phyloP scores from a whole-genome alignment of 192 early-diverging fungal genomes.

The Coemansia sp. region DNA sequence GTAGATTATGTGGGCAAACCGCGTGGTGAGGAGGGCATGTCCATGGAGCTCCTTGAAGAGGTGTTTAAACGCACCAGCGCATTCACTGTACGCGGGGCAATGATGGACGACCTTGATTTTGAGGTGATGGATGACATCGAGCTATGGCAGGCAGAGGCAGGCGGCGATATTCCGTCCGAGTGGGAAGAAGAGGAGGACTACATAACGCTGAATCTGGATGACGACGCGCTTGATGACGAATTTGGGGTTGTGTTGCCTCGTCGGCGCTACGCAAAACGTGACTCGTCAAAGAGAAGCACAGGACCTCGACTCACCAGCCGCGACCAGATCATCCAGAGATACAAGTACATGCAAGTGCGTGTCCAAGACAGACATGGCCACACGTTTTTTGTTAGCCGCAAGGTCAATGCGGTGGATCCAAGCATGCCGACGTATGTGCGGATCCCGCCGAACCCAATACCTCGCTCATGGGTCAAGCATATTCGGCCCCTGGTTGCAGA shows the following conservation, averaged over 20 bases:
- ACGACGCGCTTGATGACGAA: slow-evolving; percentile 78
- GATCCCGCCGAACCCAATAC: slow-evolving; percentile 82
- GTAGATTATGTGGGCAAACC: neutral
- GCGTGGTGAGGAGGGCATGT: slow-evolving; percentile 52
- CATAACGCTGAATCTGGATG: slow-evolving; percentile 63
- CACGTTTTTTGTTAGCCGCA: slow-evolving; percentile 83
- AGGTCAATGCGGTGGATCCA: slow-evolving; percentile 78
- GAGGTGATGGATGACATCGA: slow-evolving; percentile 64
- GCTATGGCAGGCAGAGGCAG: slow-evolving; percentile 76
- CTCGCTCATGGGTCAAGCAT: slow-evolving; percentile 83
- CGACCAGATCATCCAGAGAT: slow-evolving; percentile 74
- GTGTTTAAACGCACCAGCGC: slow-evolving; percentile 86
- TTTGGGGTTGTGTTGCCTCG: slow-evolving; percentile 57
- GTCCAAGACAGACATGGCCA: slow-evolving; percentile 83
- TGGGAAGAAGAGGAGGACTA: slow-evolving; percentile 77
- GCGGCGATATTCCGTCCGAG: slow-evolving; percentile 70
- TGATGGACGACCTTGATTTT: slow-evolving; percentile 50
- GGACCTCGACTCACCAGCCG: slow-evolving; percentile 57
- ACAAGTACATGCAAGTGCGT: slow-evolving; percentile 86
- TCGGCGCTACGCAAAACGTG: slow-evolving; percentile 45
- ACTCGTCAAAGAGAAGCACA: slow-evolving; percentile 44
- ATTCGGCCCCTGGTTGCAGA: slow-evolving; percentile 57
- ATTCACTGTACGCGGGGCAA: slow-evolving; percentile 66
- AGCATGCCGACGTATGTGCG: slow-evolving; percentile 85
- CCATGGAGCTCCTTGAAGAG: slow-evolving; percentile 82